Conservation (phyloP, 352 stramenopile species). For the Phytophthora sp. region DNA sequence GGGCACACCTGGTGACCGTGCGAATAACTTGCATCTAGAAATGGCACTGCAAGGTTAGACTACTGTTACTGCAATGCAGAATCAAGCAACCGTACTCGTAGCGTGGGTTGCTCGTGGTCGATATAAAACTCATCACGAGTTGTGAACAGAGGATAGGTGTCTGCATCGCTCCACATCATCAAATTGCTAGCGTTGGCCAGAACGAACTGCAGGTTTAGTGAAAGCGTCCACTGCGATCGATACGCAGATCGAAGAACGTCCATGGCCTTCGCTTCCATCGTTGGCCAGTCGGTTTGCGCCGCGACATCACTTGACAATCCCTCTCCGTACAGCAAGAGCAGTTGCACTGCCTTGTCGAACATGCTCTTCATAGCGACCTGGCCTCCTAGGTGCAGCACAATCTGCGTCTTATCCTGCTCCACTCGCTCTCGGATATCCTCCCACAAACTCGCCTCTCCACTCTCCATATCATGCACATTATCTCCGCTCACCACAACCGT, state of each 20-base stretch:
- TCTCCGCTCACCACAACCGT: constrained; percentile 57
- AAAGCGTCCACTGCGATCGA: constrained; percentile 69
- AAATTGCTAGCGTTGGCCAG: constrained; percentile 75
- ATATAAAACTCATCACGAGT: constrained; percentile 57
- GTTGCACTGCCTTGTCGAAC: constrained; percentile 69
- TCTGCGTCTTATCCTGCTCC: constrained; percentile 31
- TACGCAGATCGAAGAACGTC: constrained; percentile 71
- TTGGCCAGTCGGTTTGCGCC: constrained; percentile 34
- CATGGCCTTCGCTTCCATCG: constrained; percentile 53
- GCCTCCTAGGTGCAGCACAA: constrained; percentile 72
- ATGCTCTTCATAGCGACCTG: constrained; percentile 70
- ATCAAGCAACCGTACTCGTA: constrained; percentile 33
- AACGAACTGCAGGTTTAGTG: constrained; percentile 48
- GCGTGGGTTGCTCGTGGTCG: constrained; percentile 63
- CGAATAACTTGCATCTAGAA: constrained; percentile 79
- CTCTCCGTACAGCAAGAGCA: constrained; percentile 65
- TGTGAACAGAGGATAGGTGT: constrained; percentile 76
- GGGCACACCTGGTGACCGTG: constrained; percentile 62
- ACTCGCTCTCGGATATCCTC: constrained; percentile 44
- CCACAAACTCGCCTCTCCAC: constrained; percentile 59
- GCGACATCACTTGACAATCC: constrained; percentile 11
- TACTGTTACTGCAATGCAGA: background rate
- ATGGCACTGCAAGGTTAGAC: background rate
- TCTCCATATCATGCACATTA: constrained; percentile 49
- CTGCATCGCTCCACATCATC: constrained; percentile 83